Evolutionary conservation across 164 flowering plant genomes (phyloP).

Genomic region (Aristolochia contorta): DNA sequence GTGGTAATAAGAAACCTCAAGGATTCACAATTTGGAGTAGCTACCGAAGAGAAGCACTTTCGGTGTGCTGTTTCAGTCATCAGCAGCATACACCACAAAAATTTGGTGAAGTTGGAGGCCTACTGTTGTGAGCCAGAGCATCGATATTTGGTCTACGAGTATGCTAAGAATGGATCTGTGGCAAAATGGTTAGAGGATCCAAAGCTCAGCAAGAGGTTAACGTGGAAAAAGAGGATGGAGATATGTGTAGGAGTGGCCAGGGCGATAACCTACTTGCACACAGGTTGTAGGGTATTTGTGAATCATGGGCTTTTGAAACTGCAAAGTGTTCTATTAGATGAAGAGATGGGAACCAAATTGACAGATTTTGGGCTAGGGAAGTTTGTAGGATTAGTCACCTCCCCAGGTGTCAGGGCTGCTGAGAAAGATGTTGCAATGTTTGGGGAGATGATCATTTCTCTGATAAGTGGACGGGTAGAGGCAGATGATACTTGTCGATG

Average conservation of each 20-base stretch:
- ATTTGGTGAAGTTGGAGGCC: constrained; percentile 52
- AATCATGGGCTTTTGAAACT: constrained; percentile 64
- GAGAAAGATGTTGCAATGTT: constrained; percentile 46
- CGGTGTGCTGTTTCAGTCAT: constrained; percentile 28
- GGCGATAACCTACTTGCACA: constrained; percentile 55
- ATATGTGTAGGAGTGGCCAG: constrained; percentile 49
- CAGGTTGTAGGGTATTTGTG: constrained; percentile 53
- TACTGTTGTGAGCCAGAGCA: constrained; percentile 50
- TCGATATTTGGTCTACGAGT: constrained; percentile 52
- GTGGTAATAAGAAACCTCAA: constrained; percentile 39
- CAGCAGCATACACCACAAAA: constrained; percentile 56
- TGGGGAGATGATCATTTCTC: constrained; percentile 41
- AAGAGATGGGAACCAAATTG: constrained; percentile 44
- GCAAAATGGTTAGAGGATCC: constrained; percentile 35
- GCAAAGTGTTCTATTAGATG: constrained; percentile 50
- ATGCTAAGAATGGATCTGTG: constrained; percentile 43
- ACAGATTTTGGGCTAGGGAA: constrained; percentile 41
- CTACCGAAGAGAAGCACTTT: constrained; percentile 41
- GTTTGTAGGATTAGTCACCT: constrained; percentile 7
- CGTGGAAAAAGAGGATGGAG: constrained; percentile 48
- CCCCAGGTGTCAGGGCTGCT: constrained; percentile 14
- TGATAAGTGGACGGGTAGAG: constrained; percentile 29
- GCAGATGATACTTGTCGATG: constrained; percentile 19
- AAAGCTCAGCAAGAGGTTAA: constrained; percentile 28
- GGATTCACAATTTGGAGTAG: constrained; percentile 1